phyloP scores from a whole-genome alignment of 1,284 basidiomycete genomes.

The Entoloma clypeatum region DNA sequence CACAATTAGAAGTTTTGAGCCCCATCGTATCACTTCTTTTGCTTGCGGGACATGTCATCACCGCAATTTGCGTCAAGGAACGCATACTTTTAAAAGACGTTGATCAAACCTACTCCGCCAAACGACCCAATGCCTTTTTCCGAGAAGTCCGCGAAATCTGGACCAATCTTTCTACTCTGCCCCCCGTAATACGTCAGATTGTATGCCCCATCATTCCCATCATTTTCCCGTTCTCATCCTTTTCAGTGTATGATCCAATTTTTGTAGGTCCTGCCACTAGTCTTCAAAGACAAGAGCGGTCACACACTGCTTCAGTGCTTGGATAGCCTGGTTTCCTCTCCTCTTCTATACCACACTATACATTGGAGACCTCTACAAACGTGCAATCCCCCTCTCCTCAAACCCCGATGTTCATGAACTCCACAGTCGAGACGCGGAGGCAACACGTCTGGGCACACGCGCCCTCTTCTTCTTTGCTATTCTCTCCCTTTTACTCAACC shows the following conservation, averaged over 20 bases:
- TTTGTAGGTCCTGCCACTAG: constrained; percentile 55
- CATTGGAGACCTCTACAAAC: constrained; percentile 81
- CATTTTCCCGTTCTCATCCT: background rate
- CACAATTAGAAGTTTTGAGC: constrained; percentile 76
- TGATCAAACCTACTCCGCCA: constrained; percentile 17
- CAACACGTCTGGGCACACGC: constrained; percentile 79
- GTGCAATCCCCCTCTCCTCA: constrained; percentile 30
- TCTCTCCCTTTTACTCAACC: constrained; percentile 65
- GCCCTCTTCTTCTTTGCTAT: constrained; percentile 79
- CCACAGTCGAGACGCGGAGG: constrained; percentile 51
- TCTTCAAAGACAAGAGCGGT: background rate
- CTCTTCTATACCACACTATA: constrained; percentile 87
- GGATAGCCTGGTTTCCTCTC: constrained; percentile 86
- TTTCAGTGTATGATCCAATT: constrained; percentile 76
- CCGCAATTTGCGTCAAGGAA: constrained; percentile 70
- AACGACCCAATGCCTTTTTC: constrained; percentile 38
- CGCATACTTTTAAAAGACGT: constrained; percentile 50
- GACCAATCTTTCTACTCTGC: constrained; percentile 65
- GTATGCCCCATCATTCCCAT: constrained; percentile 42
- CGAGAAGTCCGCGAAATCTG: constrained; percentile 63
- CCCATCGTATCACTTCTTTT: constrained; percentile 54
- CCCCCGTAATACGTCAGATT: constrained; percentile 74
- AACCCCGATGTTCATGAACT: too few relatives aligned
- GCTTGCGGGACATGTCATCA: constrained; percentile 51
- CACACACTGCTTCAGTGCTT: constrained; percentile 45